Base-by-base conservation (phyloP, 2,329 filamentous ascomycete genomes). In the Periconia macrospinosa region DNA sequence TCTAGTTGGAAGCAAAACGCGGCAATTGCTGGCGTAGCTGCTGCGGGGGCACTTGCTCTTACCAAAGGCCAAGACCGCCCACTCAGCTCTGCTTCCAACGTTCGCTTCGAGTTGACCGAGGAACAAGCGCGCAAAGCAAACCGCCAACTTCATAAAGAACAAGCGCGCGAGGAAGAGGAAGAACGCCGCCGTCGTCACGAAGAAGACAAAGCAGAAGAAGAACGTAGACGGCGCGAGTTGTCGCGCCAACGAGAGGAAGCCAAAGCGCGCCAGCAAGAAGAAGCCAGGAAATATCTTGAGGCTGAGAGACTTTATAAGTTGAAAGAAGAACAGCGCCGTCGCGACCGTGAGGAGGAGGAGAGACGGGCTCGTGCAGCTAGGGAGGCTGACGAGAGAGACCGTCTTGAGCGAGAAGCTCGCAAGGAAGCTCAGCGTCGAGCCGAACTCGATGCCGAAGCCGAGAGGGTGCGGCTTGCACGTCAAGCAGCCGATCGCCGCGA, bases 31-130 rank as follows among this genome's bases (percentile, higher is more conserved):
- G 76, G 76, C 19, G 69, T 70, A 52, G 76, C 75, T 35, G 77
- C 75, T 35, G 77, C 76, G 9, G 69, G 74, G 13, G 76, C 74
- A 11, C 55, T 75, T 15, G 71, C 71, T 44, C 64, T 64, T 18
- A 59, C 65, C 23, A 66, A 68, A 55, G 63, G 65, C 40, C 47
- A 62, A 58, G 40, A 68, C 57, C 65, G 63, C 9, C 62, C 60
- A 1, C 52, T 62, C 11, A 69, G 65, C 50, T 68, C 67, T 19
- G 65, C 74, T 15, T 75, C 75, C 9, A 79, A 77, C 54, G 84
- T 86, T 8, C 79, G 81, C 50, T 86, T 86, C 58, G 78, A 81
- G 37, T 64, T 86, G 47, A 85, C 83, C 0, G 75, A 84, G 45
- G 82, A 84, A 63, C 82, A 85, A 67, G 75, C 72, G 35, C 75